Evolutionary conservation across 176 grass and related monocot species (phyloP).

Genomic region (Carex scoparia): DNA sequence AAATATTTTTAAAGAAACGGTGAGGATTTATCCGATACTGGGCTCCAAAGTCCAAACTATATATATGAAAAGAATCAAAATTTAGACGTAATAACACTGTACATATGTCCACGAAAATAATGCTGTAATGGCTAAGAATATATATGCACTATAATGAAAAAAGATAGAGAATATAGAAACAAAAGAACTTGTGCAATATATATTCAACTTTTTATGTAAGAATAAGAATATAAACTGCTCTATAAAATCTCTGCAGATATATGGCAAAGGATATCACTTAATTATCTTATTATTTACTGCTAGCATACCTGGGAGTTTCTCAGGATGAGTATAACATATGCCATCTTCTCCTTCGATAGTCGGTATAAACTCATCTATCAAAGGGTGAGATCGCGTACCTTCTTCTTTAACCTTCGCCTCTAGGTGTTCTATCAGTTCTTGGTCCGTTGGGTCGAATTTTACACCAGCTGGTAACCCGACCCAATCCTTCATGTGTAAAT

Average conservation of each 20-base stretch:
- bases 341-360: constrained; percentile 95
- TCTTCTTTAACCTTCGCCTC: constrained; percentile 78
- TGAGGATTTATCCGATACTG: constrained; percentile 56
- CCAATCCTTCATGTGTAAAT: constrained; percentile 64
- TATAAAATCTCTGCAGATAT: constrained; percentile 24
- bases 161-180: constrained; percentile 50
- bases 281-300: not conserved
- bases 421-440: constrained; percentile 93
- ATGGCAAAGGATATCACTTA: not conserved
- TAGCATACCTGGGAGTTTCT: constrained; percentile 87
- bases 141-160: not conserved
- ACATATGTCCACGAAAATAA: not conserved
- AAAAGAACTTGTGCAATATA: constrained; percentile 58
- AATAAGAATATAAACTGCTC: constrained; percentile 29
- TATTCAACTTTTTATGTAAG: constrained; percentile 49
- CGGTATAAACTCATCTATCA: constrained; percentile 95
- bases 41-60: not conserved
- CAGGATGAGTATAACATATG: constrained; percentile 99
- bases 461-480: constrained; percentile 86
- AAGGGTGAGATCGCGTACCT: constrained; percentile 76
- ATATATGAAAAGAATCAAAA: not conserved
- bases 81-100: not conserved
- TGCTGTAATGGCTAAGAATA: not conserved
- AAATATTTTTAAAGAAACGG: constrained; percentile 50
- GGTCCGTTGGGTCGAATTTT: constrained; percentile 96